A percentile compares a stretch with the other conserved stretches of the same genome.
These are phyloP conservation scores for Aethionema arabicum DNA, from an alignment of 345 rosid species.

Conservation along the genomic window DNA sequence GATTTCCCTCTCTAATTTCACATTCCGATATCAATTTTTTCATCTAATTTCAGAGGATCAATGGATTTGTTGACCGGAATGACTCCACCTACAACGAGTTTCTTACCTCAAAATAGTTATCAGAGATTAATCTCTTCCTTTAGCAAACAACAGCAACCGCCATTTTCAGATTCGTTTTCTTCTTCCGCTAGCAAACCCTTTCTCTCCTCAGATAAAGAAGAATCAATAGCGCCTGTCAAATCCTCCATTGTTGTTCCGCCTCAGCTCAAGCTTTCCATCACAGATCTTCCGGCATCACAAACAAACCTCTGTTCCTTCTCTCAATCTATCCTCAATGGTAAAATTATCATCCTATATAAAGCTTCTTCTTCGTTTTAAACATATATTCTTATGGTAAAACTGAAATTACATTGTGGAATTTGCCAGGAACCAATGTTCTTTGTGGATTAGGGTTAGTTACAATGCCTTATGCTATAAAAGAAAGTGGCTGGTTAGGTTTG, in stretches of 20 bases:
- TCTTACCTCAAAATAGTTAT: slow-evolving; percentile 35
- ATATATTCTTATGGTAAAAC: too few relatives aligned
- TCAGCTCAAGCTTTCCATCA: slow-evolving; percentile 35
- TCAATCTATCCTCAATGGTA: slow-evolving; percentile 74
- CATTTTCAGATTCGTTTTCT: slow-evolving; percentile 36
- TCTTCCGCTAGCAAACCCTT: slow-evolving; percentile 46
- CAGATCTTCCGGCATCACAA: slow-evolving; percentile 37
- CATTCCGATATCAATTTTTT: not conserved
- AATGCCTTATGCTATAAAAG: slow-evolving; percentile 67
- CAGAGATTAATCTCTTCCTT: slow-evolving; percentile 36
- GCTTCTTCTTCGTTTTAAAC: not conserved
- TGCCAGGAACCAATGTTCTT: slow-evolving; percentile 67
- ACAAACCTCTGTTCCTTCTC: slow-evolving; percentile 45
- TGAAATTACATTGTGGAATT: not conserved
- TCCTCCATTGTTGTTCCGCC: slow-evolving; percentile 26
- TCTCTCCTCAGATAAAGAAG: slow-evolving; percentile 39
- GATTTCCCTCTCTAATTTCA: not conserved
- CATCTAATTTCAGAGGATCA: slow-evolving; percentile 47
- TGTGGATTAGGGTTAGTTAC: slow-evolving; percentile 74
- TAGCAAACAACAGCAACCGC: slow-evolving; percentile 35
- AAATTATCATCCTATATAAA: not conserved
- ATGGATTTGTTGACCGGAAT: slow-evolving; percentile 54
- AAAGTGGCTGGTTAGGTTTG: slow-evolving; percentile 87
- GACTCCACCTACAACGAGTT: slow-evolving; percentile 48
- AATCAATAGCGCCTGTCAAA: slow-evolving; percentile 26